Evolutionary conservation across 2,329 filamentous ascomycete genomes (phyloP).

Genomic region (Cordyceps pruinosa): DNA sequence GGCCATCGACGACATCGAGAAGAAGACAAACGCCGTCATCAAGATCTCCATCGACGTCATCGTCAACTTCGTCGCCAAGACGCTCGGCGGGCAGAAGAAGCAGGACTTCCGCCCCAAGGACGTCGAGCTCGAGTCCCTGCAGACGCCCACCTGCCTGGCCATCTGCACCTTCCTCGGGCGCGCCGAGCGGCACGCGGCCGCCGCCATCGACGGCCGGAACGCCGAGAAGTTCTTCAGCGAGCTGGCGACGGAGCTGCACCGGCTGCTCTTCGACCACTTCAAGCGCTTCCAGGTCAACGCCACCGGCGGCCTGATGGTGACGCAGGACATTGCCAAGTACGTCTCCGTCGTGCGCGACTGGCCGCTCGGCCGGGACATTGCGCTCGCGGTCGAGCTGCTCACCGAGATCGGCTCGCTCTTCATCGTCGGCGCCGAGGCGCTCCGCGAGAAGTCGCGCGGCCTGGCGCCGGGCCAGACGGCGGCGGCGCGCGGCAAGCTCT

Average conservation of each 20-base stretch:
- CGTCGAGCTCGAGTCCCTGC: slow-evolving; percentile 68
- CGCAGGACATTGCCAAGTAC: slow-evolving; percentile 93
- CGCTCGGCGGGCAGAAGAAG: slow-evolving; percentile 74
- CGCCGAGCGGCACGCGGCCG: slow-evolving; percentile 54
- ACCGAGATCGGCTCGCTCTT: slow-evolving; percentile 94
- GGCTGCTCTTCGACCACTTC: slow-evolving; percentile 82
- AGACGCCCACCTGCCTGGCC: slow-evolving; percentile 76
- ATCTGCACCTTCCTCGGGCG: slow-evolving; percentile 75
- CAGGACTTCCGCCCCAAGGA: slow-evolving; percentile 86
- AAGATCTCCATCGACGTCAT: slow-evolving; percentile 58
- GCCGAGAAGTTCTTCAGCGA: slow-evolving; percentile 76
- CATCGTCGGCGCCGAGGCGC: slow-evolving; percentile 77
- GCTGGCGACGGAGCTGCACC: slow-evolving; percentile 70
- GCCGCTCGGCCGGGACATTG: slow-evolving; percentile 63
- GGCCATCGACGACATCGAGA: slow-evolving; percentile 72
- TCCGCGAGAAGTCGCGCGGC: slow-evolving; percentile 62
- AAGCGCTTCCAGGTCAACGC: slow-evolving; percentile 91
- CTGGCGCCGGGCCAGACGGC: slow-evolving; percentile 37
- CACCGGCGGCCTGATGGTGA: slow-evolving; percentile 89
- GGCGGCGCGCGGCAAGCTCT: slow-evolving; percentile 44
- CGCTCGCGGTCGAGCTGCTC: slow-evolving; percentile 70
- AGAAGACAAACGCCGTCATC: slow-evolving; percentile 63
- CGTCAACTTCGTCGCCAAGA: slow-evolving; percentile 66
- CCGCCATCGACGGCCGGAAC: slow-evolving; percentile 76
- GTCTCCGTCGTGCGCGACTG: slow-evolving; percentile 78